Evolutionary conservation across 83 land plant genomes (phyloP), one percentile per base, ranked within the genome.

Genomic region (Diphasiastrum complanatum): DNA sequence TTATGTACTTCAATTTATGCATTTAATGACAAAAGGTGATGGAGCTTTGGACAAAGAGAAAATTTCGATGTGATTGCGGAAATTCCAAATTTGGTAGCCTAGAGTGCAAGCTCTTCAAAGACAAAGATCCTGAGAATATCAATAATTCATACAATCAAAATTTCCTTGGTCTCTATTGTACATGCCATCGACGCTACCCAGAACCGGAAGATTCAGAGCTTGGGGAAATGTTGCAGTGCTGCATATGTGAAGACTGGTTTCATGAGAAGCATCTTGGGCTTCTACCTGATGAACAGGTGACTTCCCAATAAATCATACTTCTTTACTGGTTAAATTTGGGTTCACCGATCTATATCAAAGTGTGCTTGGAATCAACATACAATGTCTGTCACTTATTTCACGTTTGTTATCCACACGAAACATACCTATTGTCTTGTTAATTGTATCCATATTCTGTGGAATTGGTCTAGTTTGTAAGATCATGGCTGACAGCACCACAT

Each of bases 181-280:
- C 79, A 12, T 95, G 99, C 66, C 75, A 67, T n/a, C 79, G 84
- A 22, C 89, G 86, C 19, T 86, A 84, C 74, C 97, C 99, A 68
- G 96, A 86, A 73, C 86, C 92, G 33, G 84, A 89, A 19, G 78
- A 65, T 32, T 79, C 76, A 57, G 89, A 82, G 18, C 89, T 81
- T 19, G 85, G 80, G 28, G 96, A 95, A 73, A 95, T 95, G 99
- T 84, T 95, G 31, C 99, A 95, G 56, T 95, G 99, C 46, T 89
- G 93, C 73, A 77, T 89, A 26, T 95, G 99, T 72, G 99, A 95
- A 68, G 99, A 95, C 53, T 95, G 99, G 99, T 95, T 95, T 73
- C 99, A 95, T 73, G 99, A 95, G 64, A 67, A 67, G 28, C 99
- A 95, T 74, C 77, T 89, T 40, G 87, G 89, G 55, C 86, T 89